phyloP scores from a whole-genome alignment of 805 yeast species.

The Saturnispora serradocipensis region DNA sequence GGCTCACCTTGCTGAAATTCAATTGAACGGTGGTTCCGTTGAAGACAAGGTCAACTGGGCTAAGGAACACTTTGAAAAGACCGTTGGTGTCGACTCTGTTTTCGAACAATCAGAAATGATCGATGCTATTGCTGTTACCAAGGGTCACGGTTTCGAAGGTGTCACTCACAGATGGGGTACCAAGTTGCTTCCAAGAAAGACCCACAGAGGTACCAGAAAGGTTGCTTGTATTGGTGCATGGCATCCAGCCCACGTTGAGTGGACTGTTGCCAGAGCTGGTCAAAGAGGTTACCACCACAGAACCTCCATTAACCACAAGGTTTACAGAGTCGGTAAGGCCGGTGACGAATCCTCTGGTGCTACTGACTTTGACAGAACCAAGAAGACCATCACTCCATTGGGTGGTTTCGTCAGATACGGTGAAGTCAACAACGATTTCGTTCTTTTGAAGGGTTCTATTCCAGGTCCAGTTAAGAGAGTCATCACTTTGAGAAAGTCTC shows the following conservation, averaged over 20 bases:
- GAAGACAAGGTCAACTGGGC: slow-evolving; percentile 99
- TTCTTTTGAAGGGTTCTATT: slow-evolving; percentile 95
- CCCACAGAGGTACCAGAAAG: slow-evolving; percentile 99
- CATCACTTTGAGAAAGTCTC: slow-evolving; percentile 96
- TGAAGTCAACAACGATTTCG: slow-evolving; percentile 93
- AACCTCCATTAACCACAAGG: slow-evolving; percentile 99
- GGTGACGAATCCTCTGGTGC: slow-evolving; percentile 91
- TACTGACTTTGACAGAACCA: slow-evolving; percentile 98
- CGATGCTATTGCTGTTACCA: slow-evolving; percentile 98
- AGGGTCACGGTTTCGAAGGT: slow-evolving; percentile 99
- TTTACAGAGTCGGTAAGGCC: slow-evolving; percentile 98
- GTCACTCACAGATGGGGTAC: slow-evolving; percentile 99
- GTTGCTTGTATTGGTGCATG: slow-evolving; percentile 99
- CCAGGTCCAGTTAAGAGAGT: slow-evolving; percentile 99
- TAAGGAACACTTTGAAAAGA: slow-evolving; percentile 97
- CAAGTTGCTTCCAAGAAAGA: slow-evolving; percentile 99
- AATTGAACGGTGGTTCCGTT: slow-evolving; percentile 98
- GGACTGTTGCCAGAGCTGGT: slow-evolving; percentile 99
- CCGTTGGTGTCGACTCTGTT: slow-evolving; percentile 90
- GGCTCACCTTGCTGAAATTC: slow-evolving; percentile 99
- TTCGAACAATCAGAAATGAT: slow-evolving; percentile 98
- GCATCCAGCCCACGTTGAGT: slow-evolving; percentile 99
- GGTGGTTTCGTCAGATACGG: slow-evolving; percentile 99
- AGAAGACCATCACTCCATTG: slow-evolving; percentile 98
- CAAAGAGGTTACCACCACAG: slow-evolving; percentile 99